Base-by-base conservation (phyloP, 2,329 filamentous ascomycete species). In the Ophiosphaerella narmari region DNA sequence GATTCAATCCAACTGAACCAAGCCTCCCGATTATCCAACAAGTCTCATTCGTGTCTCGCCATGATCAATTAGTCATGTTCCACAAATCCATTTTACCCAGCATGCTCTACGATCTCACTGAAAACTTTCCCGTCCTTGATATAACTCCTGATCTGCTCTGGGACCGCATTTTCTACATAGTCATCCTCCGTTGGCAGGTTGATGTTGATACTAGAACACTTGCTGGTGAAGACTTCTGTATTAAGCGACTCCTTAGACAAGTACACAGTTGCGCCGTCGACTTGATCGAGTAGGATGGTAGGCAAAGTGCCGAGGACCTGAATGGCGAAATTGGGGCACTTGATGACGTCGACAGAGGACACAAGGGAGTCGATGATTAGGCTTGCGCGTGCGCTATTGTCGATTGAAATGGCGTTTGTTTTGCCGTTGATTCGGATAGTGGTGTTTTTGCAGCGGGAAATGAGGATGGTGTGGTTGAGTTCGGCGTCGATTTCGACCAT, bases 31-130 rank as follows among this genome's bases (percentile, higher is more conserved):
- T 31, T 34, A 42, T 23, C 29, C 29, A 35, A 35, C 32, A 35
- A 5, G n/a, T 7, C 41, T 5, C n/a, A 2, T n/a, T n/a, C 18
- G 16, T 18, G 16, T 18, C 16, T 18, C 16, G 3, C 16, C 16
- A 18, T 18, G 16, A 18, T 18, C 16, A 11, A 46, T 34, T 29
- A 11, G 6, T 9, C 38, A 18, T 36, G 21, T 23, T 12, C 21
- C 12, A 29, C 16, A 13, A 39, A 26, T n/a, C n/a, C 16, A 13
- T 7, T 42, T 52, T 67, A 97, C 48, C 93, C 92, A 57, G 89
- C 86, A 77, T 97, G 93, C 66, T 94, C 91, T 14, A 99, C 94
- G 73, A 99, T 97, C 81, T 97, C 93, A 68, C 86, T 96, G 24
- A 93, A 83, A 56, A 97, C 71, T 58, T 88, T 85, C 18, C 90